Percentiles rank a stretch among this genome's conserved stretches.
Conservation (phyloP, 2,329 filamentous ascomycete genomes). For the Seiridium unicorne region DNA sequence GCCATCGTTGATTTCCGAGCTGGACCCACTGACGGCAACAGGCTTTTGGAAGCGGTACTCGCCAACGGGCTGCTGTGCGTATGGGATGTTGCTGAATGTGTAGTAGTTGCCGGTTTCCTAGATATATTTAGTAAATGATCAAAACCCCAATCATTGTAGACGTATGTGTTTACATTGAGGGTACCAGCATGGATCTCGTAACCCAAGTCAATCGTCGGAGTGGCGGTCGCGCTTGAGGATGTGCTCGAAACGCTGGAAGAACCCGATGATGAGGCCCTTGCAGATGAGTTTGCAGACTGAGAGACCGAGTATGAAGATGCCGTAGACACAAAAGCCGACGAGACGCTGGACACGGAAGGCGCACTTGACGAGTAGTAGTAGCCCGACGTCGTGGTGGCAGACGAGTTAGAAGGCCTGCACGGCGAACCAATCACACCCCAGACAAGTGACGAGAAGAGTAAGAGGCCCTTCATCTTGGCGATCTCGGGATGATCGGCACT, state of each 20-base stretch:
- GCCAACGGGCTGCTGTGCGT: conserved; percentile 32
- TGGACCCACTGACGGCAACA: conserved; percentile 18
- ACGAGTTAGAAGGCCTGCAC: not conserved
- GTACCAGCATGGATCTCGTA: conserved; percentile 23
- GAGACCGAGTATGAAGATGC: not conserved
- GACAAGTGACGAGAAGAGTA: not conserved
- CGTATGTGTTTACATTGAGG: conserved; percentile 16
- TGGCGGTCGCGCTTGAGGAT: not conserved
- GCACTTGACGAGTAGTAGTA: not conserved
- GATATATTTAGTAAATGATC: not conserved
- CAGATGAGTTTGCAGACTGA: not conserved
- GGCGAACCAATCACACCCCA: not conserved
- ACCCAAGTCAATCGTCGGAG: conserved; percentile 21
- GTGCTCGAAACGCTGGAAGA: not conserved
- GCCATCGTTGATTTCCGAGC: conserved; percentile 20
- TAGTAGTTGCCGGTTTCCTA: conserved; percentile 31
- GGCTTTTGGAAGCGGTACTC: conserved; percentile 32
- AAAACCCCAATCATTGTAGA: not conserved
- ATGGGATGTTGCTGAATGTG: conserved; percentile 36
- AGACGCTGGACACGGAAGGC: not conserved
- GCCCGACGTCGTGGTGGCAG: not conserved
- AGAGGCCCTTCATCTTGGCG: not conserved
- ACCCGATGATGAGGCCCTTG: not conserved
- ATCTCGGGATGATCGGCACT: not conserved
- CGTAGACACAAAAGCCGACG: not conserved